A percentile compares a stretch with the other conserved stretches of the same genome.
Evolutionary conservation across 2,329 filamentous ascomycete genomes (phyloP).

Genomic region (Talaromyces sp.): DNA sequence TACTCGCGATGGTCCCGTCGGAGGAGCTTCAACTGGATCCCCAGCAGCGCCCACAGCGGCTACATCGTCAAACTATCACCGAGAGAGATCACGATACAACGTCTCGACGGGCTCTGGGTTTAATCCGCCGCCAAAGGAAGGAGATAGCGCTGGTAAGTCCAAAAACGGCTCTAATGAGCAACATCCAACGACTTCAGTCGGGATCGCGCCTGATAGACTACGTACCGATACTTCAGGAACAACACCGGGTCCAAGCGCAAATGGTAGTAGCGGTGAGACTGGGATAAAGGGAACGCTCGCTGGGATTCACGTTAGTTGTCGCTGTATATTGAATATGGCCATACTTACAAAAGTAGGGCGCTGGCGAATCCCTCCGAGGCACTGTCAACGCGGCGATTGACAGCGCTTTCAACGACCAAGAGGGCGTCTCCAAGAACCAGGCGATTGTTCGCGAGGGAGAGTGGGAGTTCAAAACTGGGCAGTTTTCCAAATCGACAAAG

Average conservation of each 20-base stretch:
- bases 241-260: neutral
- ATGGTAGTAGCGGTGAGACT: slow-evolving; percentile 15
- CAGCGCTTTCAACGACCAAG: slow-evolving; percentile 31
- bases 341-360: slow-evolving; percentile 24
- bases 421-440: slow-evolving; percentile 33
- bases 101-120: slow-evolving; percentile 20
- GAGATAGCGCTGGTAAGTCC: neutral
- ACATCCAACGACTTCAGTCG: neutral
- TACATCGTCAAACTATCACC: slow-evolving; percentile 6
- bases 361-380: slow-evolving; percentile 38
- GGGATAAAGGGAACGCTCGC: slow-evolving; percentile 26
- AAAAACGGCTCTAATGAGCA: neutral
- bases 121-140: neutral
- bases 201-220: neutral
- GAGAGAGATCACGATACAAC: slow-evolving; percentile 21
- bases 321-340: neutral
- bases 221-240: neutral
- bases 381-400: slow-evolving; percentile 34
- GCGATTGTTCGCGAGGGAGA: slow-evolving; percentile 33
- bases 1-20: slow-evolving; percentile 12
- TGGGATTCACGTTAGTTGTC: slow-evolving; percentile 31
- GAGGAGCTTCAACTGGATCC: slow-evolving; percentile 25
- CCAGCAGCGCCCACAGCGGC: slow-evolving; percentile 20
- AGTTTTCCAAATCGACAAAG: slow-evolving; percentile 21
- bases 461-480: slow-evolving; percentile 27